phyloP scores from a whole-genome alignment of 345 rosid species.

The Gossypium stocksii region DNA sequence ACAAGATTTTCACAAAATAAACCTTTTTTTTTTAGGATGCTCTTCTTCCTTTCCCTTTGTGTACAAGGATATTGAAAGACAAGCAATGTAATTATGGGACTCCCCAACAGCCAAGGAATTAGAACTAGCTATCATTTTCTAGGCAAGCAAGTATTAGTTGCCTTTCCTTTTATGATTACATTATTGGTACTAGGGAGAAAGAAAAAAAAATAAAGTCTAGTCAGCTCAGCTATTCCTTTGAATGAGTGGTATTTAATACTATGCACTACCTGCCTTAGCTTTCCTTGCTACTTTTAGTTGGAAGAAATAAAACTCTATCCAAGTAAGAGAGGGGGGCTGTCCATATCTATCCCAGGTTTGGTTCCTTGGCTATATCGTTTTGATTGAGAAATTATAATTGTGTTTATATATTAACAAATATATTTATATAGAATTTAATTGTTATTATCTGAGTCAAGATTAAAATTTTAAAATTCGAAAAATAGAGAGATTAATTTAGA shows the following conservation, averaged over 20 bases:
- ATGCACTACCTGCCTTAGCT: not conserved
- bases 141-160: not conserved
- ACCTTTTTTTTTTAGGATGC: not conserved
- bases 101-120: conserved; percentile 5
- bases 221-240: not conserved
- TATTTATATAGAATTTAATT: too few relatives aligned
- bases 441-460: too few relatives aligned
- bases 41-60: not conserved
- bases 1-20: not conserved
- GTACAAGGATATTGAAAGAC: not conserved
- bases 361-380: not conserved
- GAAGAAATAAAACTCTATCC: not conserved
- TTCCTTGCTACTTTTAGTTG: not conserved
- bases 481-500: too few relatives aligned
- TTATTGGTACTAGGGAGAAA: not conserved
- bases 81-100: not conserved
- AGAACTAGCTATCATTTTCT: not conserved
- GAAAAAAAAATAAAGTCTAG: not conserved
- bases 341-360: not conserved
- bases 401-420: not conserved
- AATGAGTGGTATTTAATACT: not conserved
- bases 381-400: not conserved
- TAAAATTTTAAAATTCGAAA: too few relatives aligned
- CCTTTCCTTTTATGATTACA: not conserved
- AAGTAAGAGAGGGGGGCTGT: not conserved